phyloP scores from a whole-genome alignment of 2,329 filamentous ascomycete genomes.

The Hyphodiscus sp. region DNA sequence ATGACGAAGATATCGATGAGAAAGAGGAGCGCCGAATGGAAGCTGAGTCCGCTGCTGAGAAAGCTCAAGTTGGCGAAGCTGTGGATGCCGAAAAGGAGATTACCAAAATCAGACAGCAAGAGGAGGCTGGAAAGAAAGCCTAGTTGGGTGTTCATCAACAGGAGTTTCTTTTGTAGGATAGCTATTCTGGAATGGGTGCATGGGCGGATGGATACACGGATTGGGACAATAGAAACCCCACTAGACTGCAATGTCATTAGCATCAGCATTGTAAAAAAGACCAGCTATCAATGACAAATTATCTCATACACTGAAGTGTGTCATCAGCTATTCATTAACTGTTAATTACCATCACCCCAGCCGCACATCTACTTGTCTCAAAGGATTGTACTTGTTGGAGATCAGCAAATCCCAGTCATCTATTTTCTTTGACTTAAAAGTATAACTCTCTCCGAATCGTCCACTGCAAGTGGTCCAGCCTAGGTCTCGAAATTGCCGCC shows the following conservation, averaged over 20 bases:
- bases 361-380: background rate
- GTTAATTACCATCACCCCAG: background rate
- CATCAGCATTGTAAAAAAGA: slow-evolving; percentile 20
- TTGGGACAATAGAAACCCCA: slow-evolving; percentile 20
- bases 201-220: slow-evolving; percentile 16
- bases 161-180: slow-evolving; percentile 23
- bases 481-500: background rate
- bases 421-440: no score
- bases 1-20: slow-evolving; percentile 90
- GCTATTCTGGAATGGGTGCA: slow-evolving; percentile 18
- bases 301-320: background rate
- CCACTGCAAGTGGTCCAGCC: no score
- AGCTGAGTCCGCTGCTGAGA: slow-evolving; percentile 40
- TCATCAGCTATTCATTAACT: no score
- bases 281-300: slow-evolving; percentile 3
- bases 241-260: slow-evolving; percentile 14
- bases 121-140: slow-evolving; percentile 26
- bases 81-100: slow-evolving; percentile 48
- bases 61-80: slow-evolving; percentile 46
- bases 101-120: slow-evolving; percentile 37
- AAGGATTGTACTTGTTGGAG: background rate
- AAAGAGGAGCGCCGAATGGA: slow-evolving; percentile 67
- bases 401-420: no score
- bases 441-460: no score
- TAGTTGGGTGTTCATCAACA: slow-evolving; percentile 11